These are phyloP conservation scores for Camelina laxa DNA, from an alignment of 345 rosid species.

Conservation along the genomic window DNA sequence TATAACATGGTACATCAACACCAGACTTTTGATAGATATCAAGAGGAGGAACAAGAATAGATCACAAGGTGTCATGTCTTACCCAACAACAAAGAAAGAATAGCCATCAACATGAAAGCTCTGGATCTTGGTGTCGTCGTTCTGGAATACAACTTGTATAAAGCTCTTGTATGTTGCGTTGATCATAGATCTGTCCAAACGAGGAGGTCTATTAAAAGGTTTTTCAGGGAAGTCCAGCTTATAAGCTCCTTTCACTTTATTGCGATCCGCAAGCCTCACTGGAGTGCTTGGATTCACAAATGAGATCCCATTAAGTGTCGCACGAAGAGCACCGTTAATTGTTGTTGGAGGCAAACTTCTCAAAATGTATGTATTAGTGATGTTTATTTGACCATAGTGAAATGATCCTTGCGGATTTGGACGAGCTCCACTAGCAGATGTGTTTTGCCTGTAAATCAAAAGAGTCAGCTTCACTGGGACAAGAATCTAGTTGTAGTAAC, in stretches of 20 bases:
- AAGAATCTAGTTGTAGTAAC: neutral
- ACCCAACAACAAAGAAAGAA: constrained; percentile 90
- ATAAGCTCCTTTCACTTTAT: constrained; percentile 76
- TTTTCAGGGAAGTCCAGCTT: constrained; percentile 82
- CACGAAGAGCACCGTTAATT: constrained; percentile 63
- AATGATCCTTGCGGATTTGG: constrained; percentile 98
- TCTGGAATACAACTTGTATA: constrained; percentile 83
- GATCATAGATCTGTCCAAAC: constrained; percentile 66
- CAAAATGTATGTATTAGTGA: constrained; percentile 71
- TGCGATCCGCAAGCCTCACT: constrained; percentile 72
- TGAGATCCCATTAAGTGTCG: constrained; percentile 86
- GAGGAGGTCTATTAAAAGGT: constrained; percentile 67
- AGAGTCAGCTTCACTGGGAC: constrained; percentile 15
- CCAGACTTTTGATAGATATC: neutral
- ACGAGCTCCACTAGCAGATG: constrained; percentile 93
- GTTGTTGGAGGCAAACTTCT: constrained; percentile 69
- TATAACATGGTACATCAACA: constrained; percentile 58
- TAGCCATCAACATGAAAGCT: constrained; percentile 92
- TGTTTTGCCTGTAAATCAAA: constrained; percentile 64
- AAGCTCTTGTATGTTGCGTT: constrained; percentile 93
- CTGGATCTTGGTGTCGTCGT: constrained; percentile 84
- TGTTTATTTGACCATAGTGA: constrained; percentile 86
- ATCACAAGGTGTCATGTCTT: constrained; percentile 39
- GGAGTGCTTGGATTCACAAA: constrained; percentile 75
- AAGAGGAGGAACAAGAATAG: neutral